Evolutionary conservation across 1,139 yeast genomes (phyloP).

Genomic region (Taphrina pruni): DNA sequence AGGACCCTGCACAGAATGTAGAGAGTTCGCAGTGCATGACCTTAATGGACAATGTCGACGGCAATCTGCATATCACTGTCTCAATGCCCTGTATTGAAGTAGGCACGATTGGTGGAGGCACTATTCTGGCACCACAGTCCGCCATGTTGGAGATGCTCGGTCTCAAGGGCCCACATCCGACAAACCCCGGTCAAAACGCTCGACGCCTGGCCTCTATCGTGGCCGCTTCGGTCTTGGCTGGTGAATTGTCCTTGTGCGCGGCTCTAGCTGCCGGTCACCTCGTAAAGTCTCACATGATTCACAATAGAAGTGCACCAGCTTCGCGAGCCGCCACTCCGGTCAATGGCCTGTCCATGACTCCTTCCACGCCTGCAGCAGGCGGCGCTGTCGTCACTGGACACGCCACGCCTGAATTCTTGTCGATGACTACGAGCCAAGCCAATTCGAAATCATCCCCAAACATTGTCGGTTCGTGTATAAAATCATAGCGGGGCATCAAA

Average conservation of each 20-base stretch:
- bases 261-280: conserved; percentile 98
- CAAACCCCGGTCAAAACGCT: conserved; percentile 92
- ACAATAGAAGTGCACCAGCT: conserved; percentile 62
- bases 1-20: conserved; percentile 64
- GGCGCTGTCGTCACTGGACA: not conserved
- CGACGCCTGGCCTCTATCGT: conserved; percentile 92
- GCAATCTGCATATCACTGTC: conserved; percentile 86
- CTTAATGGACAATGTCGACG: conserved; percentile 77
- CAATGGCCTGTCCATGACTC: conserved; percentile 18
- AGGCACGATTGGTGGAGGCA: conserved; percentile 99
- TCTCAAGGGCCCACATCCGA: conserved; percentile 93
- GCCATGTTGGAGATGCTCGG: conserved; percentile 95
- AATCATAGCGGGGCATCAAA: conserved; percentile 22
- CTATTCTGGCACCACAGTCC: conserved; percentile 94
- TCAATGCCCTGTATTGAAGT: conserved; percentile 99
- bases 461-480: conserved; percentile 35
- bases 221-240: conserved; percentile 94
- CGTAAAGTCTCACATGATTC: conserved; percentile 97
- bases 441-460: conserved; percentile 19
- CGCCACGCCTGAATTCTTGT: conserved; percentile 5
- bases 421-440: conserved; percentile 25
- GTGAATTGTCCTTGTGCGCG: conserved; percentile 89
- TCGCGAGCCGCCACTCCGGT: conserved; percentile 36
- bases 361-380: not conserved
- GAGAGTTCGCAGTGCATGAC: conserved; percentile 98